A percentile compares a stretch with the other conserved stretches of the same genome.
Evolutionary conservation across 2,329 filamentous ascomycete species (phyloP).

Genomic region (Talaromyces atroroseus): DNA sequence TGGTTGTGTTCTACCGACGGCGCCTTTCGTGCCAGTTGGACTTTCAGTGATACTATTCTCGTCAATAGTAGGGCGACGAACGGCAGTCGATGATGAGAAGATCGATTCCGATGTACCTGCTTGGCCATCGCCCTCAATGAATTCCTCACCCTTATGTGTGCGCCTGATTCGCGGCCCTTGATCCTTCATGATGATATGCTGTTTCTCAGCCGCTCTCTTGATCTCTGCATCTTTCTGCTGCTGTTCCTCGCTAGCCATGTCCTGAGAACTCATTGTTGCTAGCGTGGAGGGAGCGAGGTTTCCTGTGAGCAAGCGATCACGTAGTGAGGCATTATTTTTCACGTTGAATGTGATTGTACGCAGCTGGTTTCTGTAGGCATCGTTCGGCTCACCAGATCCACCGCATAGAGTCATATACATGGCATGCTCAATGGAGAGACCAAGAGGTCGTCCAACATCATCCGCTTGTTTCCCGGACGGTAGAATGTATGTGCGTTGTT

Average conservation of each 20-base stretch:
- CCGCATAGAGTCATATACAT: constrained; percentile 51
- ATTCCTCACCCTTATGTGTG: constrained; percentile 92
- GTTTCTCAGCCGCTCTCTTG: constrained; percentile 52
- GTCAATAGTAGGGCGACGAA: constrained; percentile 34
- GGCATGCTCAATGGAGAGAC: constrained; percentile 72
- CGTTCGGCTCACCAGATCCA: constrained; percentile 47
- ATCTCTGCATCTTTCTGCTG: constrained; percentile 58
- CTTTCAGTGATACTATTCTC: constrained; percentile 21
- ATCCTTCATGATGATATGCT: constrained; percentile 72
- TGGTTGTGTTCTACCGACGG: constrained; percentile 20
- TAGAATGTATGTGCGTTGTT: constrained; percentile 58
- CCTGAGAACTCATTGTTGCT: constrained; percentile 80
- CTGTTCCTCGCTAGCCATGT: constrained; percentile 87
- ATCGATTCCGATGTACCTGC: constrained; percentile 42
- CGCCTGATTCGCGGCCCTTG: constrained; percentile 73
- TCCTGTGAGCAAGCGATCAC: constrained; percentile 67
- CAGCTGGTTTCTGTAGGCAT: constrained; percentile 59
- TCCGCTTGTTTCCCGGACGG: constrained; percentile 60
- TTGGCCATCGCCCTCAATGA: constrained; percentile 68
- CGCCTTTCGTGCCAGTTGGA: constrained; percentile 19
- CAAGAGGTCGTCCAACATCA: constrained; percentile 62
- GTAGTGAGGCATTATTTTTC: constrained; percentile 77
- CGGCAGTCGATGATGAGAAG: constrained; percentile 42
- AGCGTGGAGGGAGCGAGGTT: constrained; percentile 68
- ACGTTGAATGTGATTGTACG: constrained; percentile 78